Percentiles rank a stretch among this genome's conserved stretches.
phyloP scores from a whole-genome alignment of 2,329 filamentous ascomycete genomes.

The Sphaceloma murrayae region DNA sequence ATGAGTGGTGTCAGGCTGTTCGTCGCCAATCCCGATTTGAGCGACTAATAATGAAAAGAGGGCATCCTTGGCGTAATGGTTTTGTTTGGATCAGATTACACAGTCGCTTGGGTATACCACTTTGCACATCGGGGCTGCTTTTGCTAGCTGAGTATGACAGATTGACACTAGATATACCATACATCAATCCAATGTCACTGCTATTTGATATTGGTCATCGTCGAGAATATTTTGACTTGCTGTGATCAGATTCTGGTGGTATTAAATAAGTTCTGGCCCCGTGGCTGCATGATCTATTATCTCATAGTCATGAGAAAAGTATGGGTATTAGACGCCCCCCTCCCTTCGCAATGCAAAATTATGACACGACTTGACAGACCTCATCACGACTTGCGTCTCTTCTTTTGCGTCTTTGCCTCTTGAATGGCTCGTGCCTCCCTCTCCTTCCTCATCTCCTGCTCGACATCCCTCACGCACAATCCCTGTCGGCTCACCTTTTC shows the following conservation, averaged over 20 bases:
- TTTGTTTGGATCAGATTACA: constrained; percentile 5
- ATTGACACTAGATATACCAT: constrained; percentile 10
- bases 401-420: constrained; percentile 22
- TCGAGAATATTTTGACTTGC: no score
- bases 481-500: constrained; percentile 32
- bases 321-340: no score
- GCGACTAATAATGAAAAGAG: constrained; percentile 18
- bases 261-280: no score
- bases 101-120: constrained; percentile 17
- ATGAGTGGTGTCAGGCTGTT: constrained; percentile 62
- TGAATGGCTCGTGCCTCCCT: background rate
- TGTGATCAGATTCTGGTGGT: no score
- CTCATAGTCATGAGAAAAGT: no score
- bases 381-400: constrained; percentile 20
- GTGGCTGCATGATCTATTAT: no score
- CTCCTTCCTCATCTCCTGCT: constrained; percentile 3
- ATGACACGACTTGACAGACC: no score
- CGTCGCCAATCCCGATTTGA: constrained; percentile 73
- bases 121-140: constrained; percentile 12
- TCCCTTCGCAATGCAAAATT: no score
- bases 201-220: no score
- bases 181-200: constrained; percentile 15
- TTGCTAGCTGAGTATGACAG: constrained; percentile 4
- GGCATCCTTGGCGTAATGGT: constrained; percentile 3
- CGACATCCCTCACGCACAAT: constrained; percentile 8